Evolutionary conservation across 495 filamentous ascomycete species (phyloP).

Genomic region (Hypomontagnella submonticulosa): DNA sequence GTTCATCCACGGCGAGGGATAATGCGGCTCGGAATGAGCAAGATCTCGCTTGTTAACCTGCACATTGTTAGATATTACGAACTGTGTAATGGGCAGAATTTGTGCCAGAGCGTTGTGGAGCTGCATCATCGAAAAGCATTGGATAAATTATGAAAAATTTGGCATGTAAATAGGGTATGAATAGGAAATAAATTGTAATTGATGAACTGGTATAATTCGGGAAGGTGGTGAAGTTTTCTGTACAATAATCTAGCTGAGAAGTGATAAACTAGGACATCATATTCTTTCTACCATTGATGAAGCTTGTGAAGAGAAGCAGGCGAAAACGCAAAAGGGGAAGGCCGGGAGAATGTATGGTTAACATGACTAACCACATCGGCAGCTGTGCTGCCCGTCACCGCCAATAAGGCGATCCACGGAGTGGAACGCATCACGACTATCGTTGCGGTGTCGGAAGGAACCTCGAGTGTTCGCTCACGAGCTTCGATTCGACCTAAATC

Average conservation of each 20-base stretch:
- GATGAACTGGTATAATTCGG: background rate
- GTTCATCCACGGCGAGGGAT: conserved; percentile 87
- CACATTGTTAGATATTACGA: conserved; percentile 28
- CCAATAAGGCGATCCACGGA: conserved; percentile 31
- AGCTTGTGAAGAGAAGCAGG: conserved; percentile 1
- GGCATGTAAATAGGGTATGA: background rate
- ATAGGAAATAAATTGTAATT: background rate
- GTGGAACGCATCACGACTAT: conserved; percentile 34
- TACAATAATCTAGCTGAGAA: background rate
- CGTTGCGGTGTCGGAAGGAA: conserved; percentile 1
- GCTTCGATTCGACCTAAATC: conserved; percentile 11
- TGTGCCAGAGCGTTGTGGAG: conserved; percentile 10
- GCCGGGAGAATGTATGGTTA: conserved; percentile 1
- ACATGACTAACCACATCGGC: conserved; percentile 33
- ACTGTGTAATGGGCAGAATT: conserved; percentile 18
- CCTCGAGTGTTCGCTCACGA: conserved; percentile 13
- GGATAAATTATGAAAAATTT: background rate
- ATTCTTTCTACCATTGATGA: background rate
- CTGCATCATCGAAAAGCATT: conserved; percentile 23
- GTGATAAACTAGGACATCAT: too few species aligned
- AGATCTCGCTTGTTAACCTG: conserved; percentile 42
- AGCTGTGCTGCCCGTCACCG: conserved; percentile 22
- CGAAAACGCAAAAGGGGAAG: background rate
- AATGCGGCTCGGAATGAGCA: conserved; percentile 66
- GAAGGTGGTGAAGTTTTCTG: background rate